Conservation (phyloP, 139 green algal genomes). For the Zygnema cylindricum region DNA sequence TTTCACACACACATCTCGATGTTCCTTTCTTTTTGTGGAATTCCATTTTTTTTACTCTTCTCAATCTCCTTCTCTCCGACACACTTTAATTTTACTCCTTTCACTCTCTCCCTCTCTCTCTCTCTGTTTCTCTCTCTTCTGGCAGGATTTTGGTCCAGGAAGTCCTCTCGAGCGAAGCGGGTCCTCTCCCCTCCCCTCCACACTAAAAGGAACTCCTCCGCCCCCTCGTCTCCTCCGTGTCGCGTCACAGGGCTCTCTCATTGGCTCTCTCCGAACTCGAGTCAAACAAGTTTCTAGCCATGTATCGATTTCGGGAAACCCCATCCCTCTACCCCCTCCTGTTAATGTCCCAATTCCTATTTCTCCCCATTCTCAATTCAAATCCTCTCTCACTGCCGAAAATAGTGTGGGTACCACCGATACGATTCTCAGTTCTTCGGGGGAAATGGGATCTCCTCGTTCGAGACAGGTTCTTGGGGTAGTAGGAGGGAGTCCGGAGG, state of each 20-base stretch:
- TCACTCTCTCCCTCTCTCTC: not conserved
- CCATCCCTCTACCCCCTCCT: not conserved
- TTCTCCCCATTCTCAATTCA: not conserved
- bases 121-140: not conserved
- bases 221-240: not conserved
- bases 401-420: not conserved
- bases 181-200: not conserved
- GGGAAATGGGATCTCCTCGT: too few relatives aligned
- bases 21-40: too few relatives aligned
- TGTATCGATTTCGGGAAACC: not conserved
- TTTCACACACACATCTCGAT: too few relatives aligned
- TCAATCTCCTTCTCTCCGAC: too few relatives aligned
- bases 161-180: not conserved
- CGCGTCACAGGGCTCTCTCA: not conserved
- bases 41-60: too few relatives aligned
- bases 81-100: too few relatives aligned
- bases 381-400: not conserved
- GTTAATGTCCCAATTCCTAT: not conserved
- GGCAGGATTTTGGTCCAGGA: not conserved
- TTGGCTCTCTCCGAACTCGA: not conserved
- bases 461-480: too few relatives aligned
- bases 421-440: not conserved
- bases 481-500: too few relatives aligned
- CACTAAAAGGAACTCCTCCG: too few relatives aligned
- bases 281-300: not conserved